Percentiles rank a stretch among this genome's conserved stretches.
Evolutionary conservation across 495 filamentous ascomycete genomes (phyloP).

Genomic region (Cryomyces minteri): DNA sequence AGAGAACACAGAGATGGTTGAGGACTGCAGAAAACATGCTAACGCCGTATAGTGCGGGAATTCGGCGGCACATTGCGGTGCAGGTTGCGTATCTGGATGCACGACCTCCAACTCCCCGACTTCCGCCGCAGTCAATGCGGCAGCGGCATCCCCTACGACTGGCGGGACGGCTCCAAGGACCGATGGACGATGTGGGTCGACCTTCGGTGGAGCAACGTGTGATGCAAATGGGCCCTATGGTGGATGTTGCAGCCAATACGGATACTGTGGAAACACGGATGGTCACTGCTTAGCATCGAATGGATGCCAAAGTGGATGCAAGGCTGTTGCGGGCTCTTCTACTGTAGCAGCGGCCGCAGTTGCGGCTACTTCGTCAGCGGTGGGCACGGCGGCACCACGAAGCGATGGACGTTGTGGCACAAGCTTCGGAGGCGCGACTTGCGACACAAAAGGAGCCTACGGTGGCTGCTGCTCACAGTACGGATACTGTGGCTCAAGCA

Average conservation of each 20-base stretch:
- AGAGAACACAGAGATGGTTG: too few species aligned
- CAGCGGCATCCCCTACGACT: not conserved
- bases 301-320: conserved; percentile 13
- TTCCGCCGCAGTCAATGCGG: not conserved
- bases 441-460: conserved; percentile 14
- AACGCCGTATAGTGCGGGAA: conserved; percentile 13
- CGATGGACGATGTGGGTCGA: conserved; percentile 18
- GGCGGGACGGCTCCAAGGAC: conserved; percentile 9
- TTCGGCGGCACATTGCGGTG: conserved; percentile 18
- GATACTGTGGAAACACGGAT: conserved; percentile 10
- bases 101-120: conserved; percentile 4
- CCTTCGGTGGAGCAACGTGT: conserved; percentile 15
- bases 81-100: conserved; percentile 20
- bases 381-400: conserved; percentile 2
- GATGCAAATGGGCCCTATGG: conserved; percentile 16
- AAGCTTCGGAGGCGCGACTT: conserved; percentile 14
- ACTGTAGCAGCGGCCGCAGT: not conserved
- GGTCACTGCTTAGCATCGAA: conserved; percentile 9
- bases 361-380: conserved; percentile 1
- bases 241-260: conserved; percentile 13
- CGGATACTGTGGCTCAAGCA: conserved; percentile 13
- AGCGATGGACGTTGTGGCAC: conserved; percentile 19
- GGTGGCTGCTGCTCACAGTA: conserved; percentile 15
- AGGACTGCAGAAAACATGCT: not conserved
- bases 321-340: not conserved